A percentile compares a stretch with the other conserved stretches of the same genome.
These are phyloP conservation scores for Cercospora brassicicola DNA, from an alignment of 2,329 filamentous ascomycete species.

Conservation along the genomic window DNA sequence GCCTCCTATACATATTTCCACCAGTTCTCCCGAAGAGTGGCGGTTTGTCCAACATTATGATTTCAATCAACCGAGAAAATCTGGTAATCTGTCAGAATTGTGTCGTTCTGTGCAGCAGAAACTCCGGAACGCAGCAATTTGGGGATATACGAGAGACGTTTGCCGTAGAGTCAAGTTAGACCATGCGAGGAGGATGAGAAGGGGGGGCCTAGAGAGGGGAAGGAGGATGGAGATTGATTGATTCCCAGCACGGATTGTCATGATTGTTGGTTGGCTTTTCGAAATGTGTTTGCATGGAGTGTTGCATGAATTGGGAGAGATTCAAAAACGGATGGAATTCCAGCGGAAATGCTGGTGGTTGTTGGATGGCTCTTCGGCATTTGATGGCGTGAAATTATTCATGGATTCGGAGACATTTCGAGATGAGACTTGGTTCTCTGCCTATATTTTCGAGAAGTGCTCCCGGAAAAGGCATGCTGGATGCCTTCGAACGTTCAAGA, in stretches of 20 bases:
- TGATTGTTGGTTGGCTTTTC: no score
- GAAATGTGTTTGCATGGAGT: no score
- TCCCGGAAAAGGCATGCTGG: not conserved
- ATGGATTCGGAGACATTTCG: not conserved
- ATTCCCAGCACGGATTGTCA: not conserved
- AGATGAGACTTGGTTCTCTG: not conserved
- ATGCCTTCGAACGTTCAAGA: not conserved
- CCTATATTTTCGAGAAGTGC: not conserved
- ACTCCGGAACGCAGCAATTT: not conserved
- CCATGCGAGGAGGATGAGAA: not conserved
- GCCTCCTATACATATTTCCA: not conserved
- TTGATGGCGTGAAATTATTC: not conserved
- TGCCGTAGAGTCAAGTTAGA: not conserved
- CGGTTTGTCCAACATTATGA: not conserved
- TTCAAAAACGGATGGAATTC: no score
- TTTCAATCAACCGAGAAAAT: not conserved
- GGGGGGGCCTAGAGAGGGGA: not conserved
- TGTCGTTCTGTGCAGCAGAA: not conserved
- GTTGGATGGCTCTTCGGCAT: not conserved
- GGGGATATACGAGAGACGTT: not conserved
- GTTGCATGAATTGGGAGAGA: no score
- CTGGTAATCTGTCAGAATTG: not conserved
- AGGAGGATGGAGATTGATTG: not conserved
- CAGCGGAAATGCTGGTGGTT: not conserved
- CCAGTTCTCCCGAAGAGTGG: not conserved